Conservation (phyloP, 345 rosid species). For the Rhodamnia rubescens region DNA sequence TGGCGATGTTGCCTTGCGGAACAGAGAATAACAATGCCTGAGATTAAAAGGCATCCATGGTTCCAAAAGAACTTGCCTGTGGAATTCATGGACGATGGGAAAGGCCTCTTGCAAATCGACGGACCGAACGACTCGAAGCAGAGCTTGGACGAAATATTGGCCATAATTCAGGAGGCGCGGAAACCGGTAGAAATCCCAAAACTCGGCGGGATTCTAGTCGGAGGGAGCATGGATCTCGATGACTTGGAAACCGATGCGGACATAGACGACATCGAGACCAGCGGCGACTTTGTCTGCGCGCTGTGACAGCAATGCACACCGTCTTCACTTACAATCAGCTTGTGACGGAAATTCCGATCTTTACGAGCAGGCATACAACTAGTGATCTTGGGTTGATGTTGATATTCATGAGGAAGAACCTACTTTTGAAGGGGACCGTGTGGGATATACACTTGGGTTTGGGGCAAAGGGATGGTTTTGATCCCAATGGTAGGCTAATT, state of each 20-base stretch:
- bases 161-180: constrained; percentile 69
- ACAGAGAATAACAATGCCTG: constrained; percentile 62
- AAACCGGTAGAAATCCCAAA: constrained; percentile 24
- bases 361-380: background rate
- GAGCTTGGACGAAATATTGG: constrained; percentile 51
- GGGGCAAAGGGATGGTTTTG: background rate
- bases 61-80: constrained; percentile 37
- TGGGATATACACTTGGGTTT: background rate
- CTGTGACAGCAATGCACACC: constrained; percentile 12
- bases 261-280: constrained; percentile 41
- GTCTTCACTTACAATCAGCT: background rate
- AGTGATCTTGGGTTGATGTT: background rate
- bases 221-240: constrained; percentile 65
- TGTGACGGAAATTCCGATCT: background rate
- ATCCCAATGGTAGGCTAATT: background rate
- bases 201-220: constrained; percentile 28
- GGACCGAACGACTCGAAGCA: constrained; percentile 33
- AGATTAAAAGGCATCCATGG: constrained; percentile 61
- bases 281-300: constrained; percentile 84
- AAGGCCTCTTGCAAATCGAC: constrained; percentile 6
- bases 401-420: background rate
- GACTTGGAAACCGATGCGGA: constrained; percentile 59
- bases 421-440: background rate
- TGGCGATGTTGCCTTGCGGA: background rate
- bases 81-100: constrained; percentile 36